Conservation (phyloP, 345 rosid species). For the Populus ilicifolia region DNA sequence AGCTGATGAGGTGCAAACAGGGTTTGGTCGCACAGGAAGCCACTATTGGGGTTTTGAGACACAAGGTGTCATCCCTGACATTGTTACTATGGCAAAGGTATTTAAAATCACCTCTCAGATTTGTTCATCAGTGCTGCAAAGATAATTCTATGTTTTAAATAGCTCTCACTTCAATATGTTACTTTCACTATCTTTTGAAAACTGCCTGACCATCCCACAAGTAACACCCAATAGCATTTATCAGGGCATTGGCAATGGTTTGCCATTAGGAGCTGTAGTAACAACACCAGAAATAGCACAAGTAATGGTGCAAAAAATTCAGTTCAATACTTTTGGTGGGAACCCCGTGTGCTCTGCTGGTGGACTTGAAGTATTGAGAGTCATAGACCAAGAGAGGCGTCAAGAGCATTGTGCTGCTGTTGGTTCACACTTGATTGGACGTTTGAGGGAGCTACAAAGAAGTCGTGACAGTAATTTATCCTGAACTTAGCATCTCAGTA, state of each 20-base stretch:
- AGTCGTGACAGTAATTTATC: conserved; percentile 61
- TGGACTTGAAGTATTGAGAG: conserved; percentile 89
- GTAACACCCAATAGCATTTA: neutral
- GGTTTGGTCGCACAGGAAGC: conserved; percentile 91
- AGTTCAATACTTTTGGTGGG: conserved; percentile 93
- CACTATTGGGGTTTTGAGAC: conserved; percentile 93
- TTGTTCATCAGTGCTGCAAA: neutral
- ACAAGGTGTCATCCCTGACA: conserved; percentile 91
- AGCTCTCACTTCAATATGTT: neutral
- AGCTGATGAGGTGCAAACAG: conserved; percentile 96
- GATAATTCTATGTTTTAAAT: neutral
- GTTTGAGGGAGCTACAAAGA: conserved; percentile 63
- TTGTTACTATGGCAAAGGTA: conserved; percentile 98
- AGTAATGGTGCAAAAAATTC: conserved; percentile 79
- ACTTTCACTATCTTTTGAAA: neutral
- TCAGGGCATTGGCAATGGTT: conserved; percentile 93
- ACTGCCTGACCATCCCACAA: neutral
- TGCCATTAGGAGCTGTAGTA: conserved; percentile 93
- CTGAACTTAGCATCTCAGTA: conserved; percentile 7
- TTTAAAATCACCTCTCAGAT: neutral
- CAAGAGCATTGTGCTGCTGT: conserved; percentile 76
- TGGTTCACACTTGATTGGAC: conserved; percentile 71
- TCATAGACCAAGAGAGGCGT: conserved; percentile 81
- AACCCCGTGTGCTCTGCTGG: conserved; percentile 97
- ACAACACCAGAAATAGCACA: conserved; percentile 95